phyloP scores from a whole-genome alignment of 73 alveolate genomes.

The Halteria grandinella region DNA sequence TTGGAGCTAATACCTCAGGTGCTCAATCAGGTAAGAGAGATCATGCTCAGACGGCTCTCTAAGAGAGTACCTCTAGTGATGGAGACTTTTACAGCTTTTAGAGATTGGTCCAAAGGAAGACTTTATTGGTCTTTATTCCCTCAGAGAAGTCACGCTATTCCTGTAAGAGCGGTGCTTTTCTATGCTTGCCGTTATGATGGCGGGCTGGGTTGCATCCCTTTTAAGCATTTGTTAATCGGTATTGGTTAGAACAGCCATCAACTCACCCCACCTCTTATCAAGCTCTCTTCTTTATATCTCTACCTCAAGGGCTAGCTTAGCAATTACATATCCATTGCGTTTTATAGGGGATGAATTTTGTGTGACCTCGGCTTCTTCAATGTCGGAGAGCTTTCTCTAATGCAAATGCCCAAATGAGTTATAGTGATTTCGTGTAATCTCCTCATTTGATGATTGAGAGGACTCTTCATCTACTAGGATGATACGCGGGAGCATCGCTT shows the following conservation, averaged over 20 bases:
- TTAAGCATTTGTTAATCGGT: not conserved
- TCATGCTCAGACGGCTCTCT: not conserved
- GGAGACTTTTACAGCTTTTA: not conserved
- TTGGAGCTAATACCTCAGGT: not conserved
- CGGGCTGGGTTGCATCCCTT: slow-evolving; percentile 1
- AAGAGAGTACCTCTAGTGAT: not conserved
- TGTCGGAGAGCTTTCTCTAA: too few relatives aligned
- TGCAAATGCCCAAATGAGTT: too few relatives aligned
- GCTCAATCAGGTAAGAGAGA: not conserved
- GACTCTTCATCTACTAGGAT: too few relatives aligned
- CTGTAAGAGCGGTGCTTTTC: not conserved
- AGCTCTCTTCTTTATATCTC: slow-evolving; percentile 27
- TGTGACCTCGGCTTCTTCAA: too few relatives aligned
- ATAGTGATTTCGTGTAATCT: too few relatives aligned
- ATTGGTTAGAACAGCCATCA: too few relatives aligned
- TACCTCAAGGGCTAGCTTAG: slow-evolving; percentile 13
- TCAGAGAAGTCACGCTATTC: not conserved
- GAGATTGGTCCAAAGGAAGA: not conserved
- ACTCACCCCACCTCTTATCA: slow-evolving; percentile 15
- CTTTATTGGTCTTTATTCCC: not conserved
- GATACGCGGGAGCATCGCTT: too few relatives aligned
- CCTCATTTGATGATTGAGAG: too few relatives aligned
- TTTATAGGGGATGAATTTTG: too few relatives aligned
- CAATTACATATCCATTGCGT: too few relatives aligned
- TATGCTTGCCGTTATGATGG: not conserved